Evolutionary conservation across 139 green algal species (phyloP), one percentile per base, ranked within the genome.

Genomic region (Volvox africanus): DNA sequence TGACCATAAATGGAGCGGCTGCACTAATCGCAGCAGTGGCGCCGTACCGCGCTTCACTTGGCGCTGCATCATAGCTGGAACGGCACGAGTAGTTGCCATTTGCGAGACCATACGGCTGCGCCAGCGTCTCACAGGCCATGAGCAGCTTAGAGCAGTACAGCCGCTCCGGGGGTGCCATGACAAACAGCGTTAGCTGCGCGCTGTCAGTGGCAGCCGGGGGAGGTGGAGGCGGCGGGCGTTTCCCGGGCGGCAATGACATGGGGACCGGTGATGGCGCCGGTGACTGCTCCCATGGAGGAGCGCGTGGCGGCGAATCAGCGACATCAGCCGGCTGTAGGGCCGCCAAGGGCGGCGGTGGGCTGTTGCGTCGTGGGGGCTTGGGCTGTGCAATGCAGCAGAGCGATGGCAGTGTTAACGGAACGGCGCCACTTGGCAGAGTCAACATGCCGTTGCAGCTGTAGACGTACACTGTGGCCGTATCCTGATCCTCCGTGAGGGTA

Each of bases 61-160:
- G 22, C 22, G 33, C 5, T 33, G 16, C 6, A 9, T 89, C 85
- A 30, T 82, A 44, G 44, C 69, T 82, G 37, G 85, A 37, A 20
- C 5, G 44, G 69, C 85, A 89, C 1, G 26, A 68, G 85, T 75
- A 89, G 26, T 71, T 82, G 69, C 85, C 85, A 50, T 61, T 30
- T 24, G 3, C 18, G 3, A 89, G 85, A 44, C 85, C 85, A 37
- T 89, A 89, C 28, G 85, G 85, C 69, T 80, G 85, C 17, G 85
- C 37, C 69, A 89, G 37, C 37, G 85, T 89, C 37, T 89, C 69
- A 28, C 62, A 80, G 13, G 85, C 69, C 68, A 55, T 37, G 17
- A 82, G 69, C 69, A 89, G 69, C 85, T 89, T 89, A 44, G 69
- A 55, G 85, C 85, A 89, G 36, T 24, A 55, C 18, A 89, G 69